Base-by-base conservation (phyloP, 306 rosid genomes). In the Ammopiptanthus mongolicus region DNA sequence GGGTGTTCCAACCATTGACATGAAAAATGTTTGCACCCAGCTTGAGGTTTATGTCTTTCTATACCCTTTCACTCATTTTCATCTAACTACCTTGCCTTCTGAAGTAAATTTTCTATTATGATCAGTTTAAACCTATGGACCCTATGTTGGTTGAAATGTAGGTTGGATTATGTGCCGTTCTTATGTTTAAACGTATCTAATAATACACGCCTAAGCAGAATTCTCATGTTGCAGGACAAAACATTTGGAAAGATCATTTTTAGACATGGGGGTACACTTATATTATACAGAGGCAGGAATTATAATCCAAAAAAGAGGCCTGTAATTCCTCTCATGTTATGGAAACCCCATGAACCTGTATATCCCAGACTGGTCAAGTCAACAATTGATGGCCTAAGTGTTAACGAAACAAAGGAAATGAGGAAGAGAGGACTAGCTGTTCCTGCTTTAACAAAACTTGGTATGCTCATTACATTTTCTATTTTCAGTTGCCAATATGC, bases 1-100 rank as follows among this genome's bases (percentile, higher is more conserved):
- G 65, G 98, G 98, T 63, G 96, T 95, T 80, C 96, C 93, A 33
- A 91, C 97, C 14, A 93, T 91, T 58, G 97, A 95, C 90, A 90
- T 95, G 97, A 86, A 89, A 70, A 95, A 91, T 36, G 90, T 95
- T 76, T 87, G 91, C 84, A 19, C 78, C 47, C 97, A 95, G 76
- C 93, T 95, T 29, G 97, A 91, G 97, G 93, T 90, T 84, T 69
- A 10, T 21, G 42, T 58, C 76, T 75, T 9, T 67, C 25, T 31
- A 29, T 66, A 17, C 5, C 64, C 51, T 41, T 63, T 39, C 14
- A 52, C 59, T 14, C 51, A 5, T 37, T 48, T 15, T 58, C 39
- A n/a, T 57, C 76, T 69, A 18, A 14, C 9, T 6, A 19, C 63
- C 48, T 71, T 69, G 18, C 33, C 28, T 60, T 15, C 55, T 33